A percentile compares a stretch with the other conserved stretches of the same genome.
phyloP scores from a whole-genome alignment of 2,329 filamentous ascomycete species.

The Pyrenochaeta sp. region DNA sequence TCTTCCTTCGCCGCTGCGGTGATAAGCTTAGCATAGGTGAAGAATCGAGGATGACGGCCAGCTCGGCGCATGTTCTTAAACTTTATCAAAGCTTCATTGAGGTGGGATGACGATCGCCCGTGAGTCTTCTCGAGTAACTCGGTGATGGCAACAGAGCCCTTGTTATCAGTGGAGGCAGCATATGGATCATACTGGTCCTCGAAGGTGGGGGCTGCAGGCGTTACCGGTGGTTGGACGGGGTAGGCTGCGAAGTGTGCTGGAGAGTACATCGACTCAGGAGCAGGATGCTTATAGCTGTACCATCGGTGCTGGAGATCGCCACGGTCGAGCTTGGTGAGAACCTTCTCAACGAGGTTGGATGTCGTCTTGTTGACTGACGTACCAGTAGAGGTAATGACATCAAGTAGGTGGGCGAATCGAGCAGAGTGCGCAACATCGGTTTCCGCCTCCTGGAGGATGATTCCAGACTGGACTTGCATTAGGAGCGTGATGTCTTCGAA shows the following conservation, averaged over 20 bases:
- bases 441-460: constrained; percentile 56
- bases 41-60: constrained; percentile 91
- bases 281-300: constrained; percentile 65
- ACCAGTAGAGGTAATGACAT: constrained; percentile 63
- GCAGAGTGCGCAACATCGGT: constrained; percentile 66
- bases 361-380: constrained; percentile 65
- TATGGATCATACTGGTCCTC: constrained; percentile 93
- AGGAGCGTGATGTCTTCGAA: constrained; percentile 65
- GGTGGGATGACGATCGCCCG: constrained; percentile 74
- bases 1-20: constrained; percentile 85
- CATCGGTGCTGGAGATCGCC: constrained; percentile 62
- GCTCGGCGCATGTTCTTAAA: constrained; percentile 94
- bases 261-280: constrained; percentile 52
- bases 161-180: constrained; percentile 88
- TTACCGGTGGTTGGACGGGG: constrained; percentile 55
- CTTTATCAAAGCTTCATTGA: constrained; percentile 81
- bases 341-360: constrained; percentile 65
- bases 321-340: constrained; percentile 62
- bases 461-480: constrained; percentile 66
- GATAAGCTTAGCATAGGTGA: constrained; percentile 96
- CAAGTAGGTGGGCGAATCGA: constrained; percentile 69
- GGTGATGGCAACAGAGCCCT: constrained; percentile 88
- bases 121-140: constrained; percentile 85
- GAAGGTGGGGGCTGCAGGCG: constrained; percentile 67
- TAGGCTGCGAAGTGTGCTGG: constrained; percentile 62